A percentile compares a stretch with the other conserved stretches of the same genome.
phyloP scores from a whole-genome alignment of 1,139 yeast genomes.

The Geotrichum reessii region DNA sequence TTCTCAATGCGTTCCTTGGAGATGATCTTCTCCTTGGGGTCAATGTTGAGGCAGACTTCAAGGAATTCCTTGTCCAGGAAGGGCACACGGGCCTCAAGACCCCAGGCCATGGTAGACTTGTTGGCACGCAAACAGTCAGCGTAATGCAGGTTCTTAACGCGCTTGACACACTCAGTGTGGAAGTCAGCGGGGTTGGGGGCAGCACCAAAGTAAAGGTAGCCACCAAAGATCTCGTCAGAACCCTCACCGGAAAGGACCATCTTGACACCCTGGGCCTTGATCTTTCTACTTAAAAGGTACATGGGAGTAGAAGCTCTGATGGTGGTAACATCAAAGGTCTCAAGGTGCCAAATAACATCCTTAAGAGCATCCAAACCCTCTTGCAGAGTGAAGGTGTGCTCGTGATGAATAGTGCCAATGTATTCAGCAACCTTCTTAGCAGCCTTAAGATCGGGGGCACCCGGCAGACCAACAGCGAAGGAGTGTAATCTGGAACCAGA shows the following conservation, averaged over 20 bases:
- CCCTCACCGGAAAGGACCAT: conserved; percentile 99
- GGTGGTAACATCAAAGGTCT: conserved; percentile 97
- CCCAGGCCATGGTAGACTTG: conserved; percentile 99
- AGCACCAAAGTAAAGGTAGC: conserved; percentile 92
- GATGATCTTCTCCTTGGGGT: conserved; percentile 88
- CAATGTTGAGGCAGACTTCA: conserved; percentile 89
- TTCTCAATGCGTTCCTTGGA: conserved; percentile 78
- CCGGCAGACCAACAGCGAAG: conserved; percentile 93
- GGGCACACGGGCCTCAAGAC: conserved; percentile 98
- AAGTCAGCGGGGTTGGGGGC: conserved; percentile 91
- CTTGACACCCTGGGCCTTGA: conserved; percentile 98
- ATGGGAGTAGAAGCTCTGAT: conserved; percentile 98
- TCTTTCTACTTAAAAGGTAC: conserved; percentile 92
- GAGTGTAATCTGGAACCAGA: conserved; percentile 91
- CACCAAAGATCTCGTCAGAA: conserved; percentile 97
- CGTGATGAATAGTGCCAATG: conserved; percentile 95
- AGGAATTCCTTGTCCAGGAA: conserved; percentile 92
- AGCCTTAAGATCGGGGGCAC: conserved; percentile 95
- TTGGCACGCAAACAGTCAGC: conserved; percentile 98
- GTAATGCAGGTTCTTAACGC: conserved; percentile 94
- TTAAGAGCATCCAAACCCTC: conserved; percentile 94
- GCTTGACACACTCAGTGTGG: conserved; percentile 90
- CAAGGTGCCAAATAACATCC: conserved; percentile 92
- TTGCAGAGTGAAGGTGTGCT: conserved; percentile 91
- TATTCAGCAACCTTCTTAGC: conserved; percentile 91